Percentiles rank a stretch among this genome's conserved stretches.
Evolutionary conservation across 2,329 filamentous ascomycete species (phyloP).

Genomic region (Cladophialophora psammophila): DNA sequence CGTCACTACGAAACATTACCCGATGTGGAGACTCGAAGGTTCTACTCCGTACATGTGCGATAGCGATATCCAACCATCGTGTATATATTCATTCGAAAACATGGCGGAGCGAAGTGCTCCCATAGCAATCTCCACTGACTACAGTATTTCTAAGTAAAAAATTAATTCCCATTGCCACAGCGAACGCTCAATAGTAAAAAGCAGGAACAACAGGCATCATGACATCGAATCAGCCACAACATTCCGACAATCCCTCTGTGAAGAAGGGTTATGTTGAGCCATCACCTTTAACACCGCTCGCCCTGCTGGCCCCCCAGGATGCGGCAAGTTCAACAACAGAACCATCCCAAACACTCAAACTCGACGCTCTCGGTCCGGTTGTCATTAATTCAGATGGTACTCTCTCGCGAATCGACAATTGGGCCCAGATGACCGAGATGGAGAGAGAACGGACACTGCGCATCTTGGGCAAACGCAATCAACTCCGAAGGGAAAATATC

Average conservation of each 20-base stretch:
- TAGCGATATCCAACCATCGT: too few species aligned
- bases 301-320: not conserved
- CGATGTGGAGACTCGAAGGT: not conserved
- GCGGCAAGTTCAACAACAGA: not conserved
- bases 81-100: too few species aligned
- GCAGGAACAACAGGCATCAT: not conserved
- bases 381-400: conserved; percentile 17
- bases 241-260: not conserved
- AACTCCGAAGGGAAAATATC: conserved; percentile 9
- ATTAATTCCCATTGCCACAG: not conserved
- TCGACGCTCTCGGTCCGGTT: conserved; percentile 1
- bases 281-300: not conserved
- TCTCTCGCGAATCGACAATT: conserved; percentile 15
- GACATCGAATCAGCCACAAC: not conserved
- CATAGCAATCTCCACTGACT: too few species aligned
- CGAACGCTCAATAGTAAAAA: not conserved
- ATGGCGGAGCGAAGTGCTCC: too few species aligned
- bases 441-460: conserved; percentile 15
- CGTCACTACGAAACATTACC: not conserved
- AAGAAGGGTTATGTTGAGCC: not conserved
- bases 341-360: conserved; percentile 14
- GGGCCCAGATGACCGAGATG: conserved; percentile 9
- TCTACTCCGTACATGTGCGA: too few species aligned
- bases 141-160: too few species aligned
- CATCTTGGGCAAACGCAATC: conserved; percentile 17